phyloP scores from a whole-genome alignment of 257 asterid genomes.

The Ophiorrhiza pumila region DNA sequence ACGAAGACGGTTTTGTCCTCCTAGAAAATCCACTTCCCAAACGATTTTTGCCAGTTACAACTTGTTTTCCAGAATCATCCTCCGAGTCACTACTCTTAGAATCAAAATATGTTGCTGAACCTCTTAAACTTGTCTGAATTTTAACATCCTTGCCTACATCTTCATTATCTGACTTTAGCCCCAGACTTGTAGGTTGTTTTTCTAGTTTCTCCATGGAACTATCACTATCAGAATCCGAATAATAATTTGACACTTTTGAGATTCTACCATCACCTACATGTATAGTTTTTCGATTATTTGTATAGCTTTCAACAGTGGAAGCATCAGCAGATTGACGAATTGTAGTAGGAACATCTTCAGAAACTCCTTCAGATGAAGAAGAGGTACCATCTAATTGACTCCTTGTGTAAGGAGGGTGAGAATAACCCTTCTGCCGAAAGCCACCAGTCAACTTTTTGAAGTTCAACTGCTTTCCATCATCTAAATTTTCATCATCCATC shows the following conservation, averaged over 20 bases:
- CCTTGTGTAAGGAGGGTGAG: slow-evolving; percentile 49
- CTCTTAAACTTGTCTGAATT: slow-evolving; percentile 31
- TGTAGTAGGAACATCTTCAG: slow-evolving; percentile 24
- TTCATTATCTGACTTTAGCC: slow-evolving; percentile 22
- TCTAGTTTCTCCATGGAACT: slow-evolving; percentile 48
- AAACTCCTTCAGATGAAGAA: slow-evolving; percentile 31
- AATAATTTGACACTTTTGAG: slow-evolving; percentile 29
- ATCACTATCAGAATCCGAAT: slow-evolving; percentile 42
- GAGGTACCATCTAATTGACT: slow-evolving; percentile 31
- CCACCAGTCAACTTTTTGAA: slow-evolving; percentile 86
- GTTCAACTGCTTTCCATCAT: slow-evolving; percentile 40
- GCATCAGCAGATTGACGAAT: slow-evolving; percentile 25
- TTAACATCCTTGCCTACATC: slow-evolving; percentile 18
- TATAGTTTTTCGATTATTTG: slow-evolving; percentile 14
- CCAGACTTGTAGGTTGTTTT: slow-evolving; percentile 21
- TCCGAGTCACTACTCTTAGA: slow-evolving; percentile 59
- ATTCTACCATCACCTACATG: slow-evolving; percentile 25
- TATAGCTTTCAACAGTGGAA: slow-evolving; percentile 29
- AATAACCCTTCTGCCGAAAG: slow-evolving; percentile 63
- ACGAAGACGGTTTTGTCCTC: slow-evolving; percentile 55
- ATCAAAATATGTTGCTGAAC: slow-evolving; percentile 34
- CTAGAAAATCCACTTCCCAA: slow-evolving; percentile 56
- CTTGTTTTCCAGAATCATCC: slow-evolving; percentile 42
- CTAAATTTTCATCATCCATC: slow-evolving; percentile 29
- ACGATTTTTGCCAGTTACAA: slow-evolving; percentile 33